Evolutionary conservation across 2,329 filamentous ascomycete genomes (phyloP).

Genomic region (Botrytis cinerea): DNA sequence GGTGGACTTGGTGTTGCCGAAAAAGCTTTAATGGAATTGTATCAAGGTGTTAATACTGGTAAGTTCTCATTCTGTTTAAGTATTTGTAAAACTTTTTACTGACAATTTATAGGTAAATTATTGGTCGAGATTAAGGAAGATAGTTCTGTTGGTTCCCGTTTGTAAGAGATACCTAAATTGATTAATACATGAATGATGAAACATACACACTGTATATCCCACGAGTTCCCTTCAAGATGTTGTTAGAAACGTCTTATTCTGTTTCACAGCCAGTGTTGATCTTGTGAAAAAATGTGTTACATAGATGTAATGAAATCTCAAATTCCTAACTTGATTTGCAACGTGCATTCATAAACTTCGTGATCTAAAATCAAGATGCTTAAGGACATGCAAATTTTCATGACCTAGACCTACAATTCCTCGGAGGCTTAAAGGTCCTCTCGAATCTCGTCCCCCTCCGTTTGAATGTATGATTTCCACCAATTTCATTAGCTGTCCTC

Average conservation of each 20-base stretch:
- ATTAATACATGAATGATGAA: slow-evolving; percentile 4
- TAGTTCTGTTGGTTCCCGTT: slow-evolving; percentile 22
- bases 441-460: not conserved
- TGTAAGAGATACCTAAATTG: slow-evolving; percentile 21
- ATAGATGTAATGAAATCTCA: not conserved
- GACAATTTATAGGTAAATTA: slow-evolving; percentile 48
- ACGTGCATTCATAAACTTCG: not conserved
- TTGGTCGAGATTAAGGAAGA: slow-evolving; percentile 54
- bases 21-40: slow-evolving; percentile 63
- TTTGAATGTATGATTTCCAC: not conserved
- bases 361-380: not conserved
- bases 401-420: not conserved
- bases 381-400: not conserved
- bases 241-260: not conserved
- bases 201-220: not conserved
- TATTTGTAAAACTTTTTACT: not conserved
- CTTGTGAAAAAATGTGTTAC: not conserved
- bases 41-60: slow-evolving; percentile 70
- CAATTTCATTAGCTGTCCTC: not conserved
- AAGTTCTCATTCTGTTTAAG: slow-evolving; percentile 31
- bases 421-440: not conserved
- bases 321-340: not conserved
- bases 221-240: not conserved
- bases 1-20: slow-evolving; percentile 68
- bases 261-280: not conserved